Base-by-base conservation (phyloP, 257 asterid species). In the Avicennia marina region DNA sequence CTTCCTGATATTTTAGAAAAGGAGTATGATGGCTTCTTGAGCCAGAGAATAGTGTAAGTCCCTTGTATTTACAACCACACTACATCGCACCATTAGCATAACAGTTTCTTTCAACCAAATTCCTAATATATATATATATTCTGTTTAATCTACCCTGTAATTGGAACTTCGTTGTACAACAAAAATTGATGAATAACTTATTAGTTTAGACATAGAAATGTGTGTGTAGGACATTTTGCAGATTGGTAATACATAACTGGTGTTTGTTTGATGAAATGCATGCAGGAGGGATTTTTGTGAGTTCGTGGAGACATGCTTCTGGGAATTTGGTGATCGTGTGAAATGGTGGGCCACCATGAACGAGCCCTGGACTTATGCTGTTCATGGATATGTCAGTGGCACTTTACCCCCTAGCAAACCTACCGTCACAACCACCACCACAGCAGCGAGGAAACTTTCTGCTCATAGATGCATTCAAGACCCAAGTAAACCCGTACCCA, bases 311-410 rank as follows among this genome's bases (percentile, higher is more conserved):
- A 4, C 72, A 6, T 77, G 83, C 29, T 72, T 77, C 29, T 56
- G 71, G 68, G 78, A 77, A 34, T 73, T 77, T 2, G 83, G 78
- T 0, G 78, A 70, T 9, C 32, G 75, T 1, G 81, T 78, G 36
- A 74, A 78, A 11, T 12, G 46, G 1, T 78, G 84, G 81, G 52
- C 36, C 1, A 74, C 81, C 0, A 0, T 71, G 45, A 78, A 78
- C 16, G 84, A 78, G 46, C 84, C 84, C 0, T 60, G 52, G 64
- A 50, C 40, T 1, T 70, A 55, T 7, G 17, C 56, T 0, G 9
- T 13, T 2, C 0, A 6, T 0, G 80, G 75, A 2, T 73, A 72
- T 18, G 58, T 58, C 0, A 1, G 0, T 0, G 75, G 73, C 2
- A 7, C 11, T 0, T 13, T 36, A 1, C 61, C 77, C 0, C 77